Evolutionary conservation across 139 green algal genomes (phyloP), one percentile per base, ranked within the genome.

Genomic region (Yamagishiella unicocca): DNA sequence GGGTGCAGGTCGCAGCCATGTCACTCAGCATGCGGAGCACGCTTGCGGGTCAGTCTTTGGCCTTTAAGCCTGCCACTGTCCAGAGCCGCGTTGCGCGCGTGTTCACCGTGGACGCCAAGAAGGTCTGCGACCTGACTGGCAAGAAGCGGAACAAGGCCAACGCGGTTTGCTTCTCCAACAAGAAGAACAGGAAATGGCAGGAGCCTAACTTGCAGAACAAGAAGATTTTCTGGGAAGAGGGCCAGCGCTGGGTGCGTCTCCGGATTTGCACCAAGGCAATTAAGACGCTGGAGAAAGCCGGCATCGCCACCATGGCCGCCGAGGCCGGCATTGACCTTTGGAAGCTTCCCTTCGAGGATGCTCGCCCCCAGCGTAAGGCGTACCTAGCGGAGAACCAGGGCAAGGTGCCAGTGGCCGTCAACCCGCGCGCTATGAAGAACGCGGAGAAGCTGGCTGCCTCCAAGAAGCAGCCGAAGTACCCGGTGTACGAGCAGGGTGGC

Each of bases 111-210:
- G 67, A 79, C 46, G 67, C 66, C 35, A 87, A 81, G 82, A 92
- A 96, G 75, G 89, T 94, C 70, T 99, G 96, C 89, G 85, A 97
- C 46, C 92, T 98, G 21, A 98, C 98, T 8, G 98, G 97, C 85
- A 97, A 97, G 91, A 97, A 96, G 90, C 92, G 94, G 80, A 99
- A 99, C 95, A 99, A 99, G 90, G 98, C 95, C 42, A 98, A 98
- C 90, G 84, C 90, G 7, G 96, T 99, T 9, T 98, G 95, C 67
- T 99, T 99, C 93, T 99, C 97, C 22, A 97, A 99, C 95, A 99
- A 98, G 92, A 94, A 98, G 76, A 99, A 95, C 93, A 97, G 98
- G 92, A 98, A 98, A 89, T 94, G 97, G 92, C 98, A 99, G 92
- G 89, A 98, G 78, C 92, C 93, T 54, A 99, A 99, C 95, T 93